Conservation (phyloP, 1,284 basidiomycete genomes). For the Xerocomus minutiporus region DNA sequence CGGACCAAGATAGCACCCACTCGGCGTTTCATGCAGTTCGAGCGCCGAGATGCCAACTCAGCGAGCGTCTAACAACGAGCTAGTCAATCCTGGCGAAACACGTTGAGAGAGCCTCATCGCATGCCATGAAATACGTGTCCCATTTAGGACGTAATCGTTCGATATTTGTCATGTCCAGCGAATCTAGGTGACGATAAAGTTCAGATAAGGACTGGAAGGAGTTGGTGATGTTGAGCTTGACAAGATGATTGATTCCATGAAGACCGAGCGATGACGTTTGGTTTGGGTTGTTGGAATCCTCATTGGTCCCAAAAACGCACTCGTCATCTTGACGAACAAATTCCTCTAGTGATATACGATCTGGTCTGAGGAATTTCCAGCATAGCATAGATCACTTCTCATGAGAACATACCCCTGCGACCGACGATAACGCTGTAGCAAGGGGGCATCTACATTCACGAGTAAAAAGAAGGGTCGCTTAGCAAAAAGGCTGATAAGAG, state of each 20-base stretch:
- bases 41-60: slow-evolving; percentile 78
- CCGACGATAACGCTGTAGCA: slow-evolving; percentile 57
- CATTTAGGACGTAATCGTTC: slow-evolving; percentile 81
- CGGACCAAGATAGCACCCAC: slow-evolving; percentile 91
- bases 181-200: slow-evolving; percentile 63
- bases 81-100: slow-evolving; percentile 3
- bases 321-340: slow-evolving; percentile 65
- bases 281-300: slow-evolving; percentile 1
- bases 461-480: slow-evolving; percentile 92
- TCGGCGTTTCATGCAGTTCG: slow-evolving; percentile 97
- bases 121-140: slow-evolving; percentile 95
- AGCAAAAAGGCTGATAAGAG: slow-evolving; percentile 67
- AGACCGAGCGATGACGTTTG: slow-evolving; percentile 32
- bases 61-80: slow-evolving; percentile 65
- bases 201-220: slow-evolving; percentile 52
- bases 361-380: slow-evolving; percentile 19
- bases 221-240: slow-evolving; percentile 72
- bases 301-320: slow-evolving; percentile 45
- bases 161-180: slow-evolving; percentile 64
- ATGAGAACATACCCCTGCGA: slow-evolving; percentile 41
- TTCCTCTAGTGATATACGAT: slow-evolving; percentile 53
- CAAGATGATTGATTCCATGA: slow-evolving; percentile 43
- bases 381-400: not conserved
- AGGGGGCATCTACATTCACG: slow-evolving; percentile 81
- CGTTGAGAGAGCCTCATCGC: slow-evolving; percentile 16